Base-by-base conservation (phyloP, 805 yeast species). In the Hanseniaspora thailandica region DNA sequence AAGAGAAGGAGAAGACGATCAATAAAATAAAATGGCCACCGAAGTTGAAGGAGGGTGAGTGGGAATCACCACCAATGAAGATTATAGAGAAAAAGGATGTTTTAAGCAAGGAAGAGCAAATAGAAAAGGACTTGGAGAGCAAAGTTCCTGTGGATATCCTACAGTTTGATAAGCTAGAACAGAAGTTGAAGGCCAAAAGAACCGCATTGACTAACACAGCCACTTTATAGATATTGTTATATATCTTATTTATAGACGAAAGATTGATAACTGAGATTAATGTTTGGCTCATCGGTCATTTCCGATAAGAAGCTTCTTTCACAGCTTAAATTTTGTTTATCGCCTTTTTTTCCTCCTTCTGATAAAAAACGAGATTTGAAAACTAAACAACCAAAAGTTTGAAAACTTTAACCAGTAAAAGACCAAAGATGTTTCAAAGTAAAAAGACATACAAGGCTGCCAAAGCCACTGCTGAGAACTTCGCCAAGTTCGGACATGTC, bases 391-490 rank as follows among this genome's bases (percentile, higher is more conserved):
- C n/a, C n/a, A n/a, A n/a, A n/a, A n/a, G n/a, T n/a, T n/a, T n/a
- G n/a, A n/a, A n/a, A n/a, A n/a, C n/a, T n/a, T n/a, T n/a, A n/a
- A n/a, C n/a, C n/a, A n/a, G n/a, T n/a, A 35, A 9, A 35, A 4
- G n/a, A 9, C 2, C 5, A 22, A 5, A 4, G 5, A 22, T 39
- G 44, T 40, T 40, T 23, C 28, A 40, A 13, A 40, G n/a, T 15
- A 39, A 17, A 20, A 12, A 34, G 17, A 22, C 31, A 43, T 49
- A 17, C 23, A 25, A 33, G 20, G 47, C 53, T n/a, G 28, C 33
- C n/a, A 49, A 20, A 26, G 53, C 39, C 8, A 49, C 53, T 4
- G 25, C 47, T n/a, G 53, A 49, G n/a, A 49, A 41, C 25, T 49
- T 49, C 28, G 44, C 36, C 28, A 49, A 49, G 30, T 49, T 20